Percentiles rank a stretch among this genome's conserved stretches.
Conservation (phyloP, 1,284 basidiomycete genomes). For the Fomitopsis pinicola region DNA sequence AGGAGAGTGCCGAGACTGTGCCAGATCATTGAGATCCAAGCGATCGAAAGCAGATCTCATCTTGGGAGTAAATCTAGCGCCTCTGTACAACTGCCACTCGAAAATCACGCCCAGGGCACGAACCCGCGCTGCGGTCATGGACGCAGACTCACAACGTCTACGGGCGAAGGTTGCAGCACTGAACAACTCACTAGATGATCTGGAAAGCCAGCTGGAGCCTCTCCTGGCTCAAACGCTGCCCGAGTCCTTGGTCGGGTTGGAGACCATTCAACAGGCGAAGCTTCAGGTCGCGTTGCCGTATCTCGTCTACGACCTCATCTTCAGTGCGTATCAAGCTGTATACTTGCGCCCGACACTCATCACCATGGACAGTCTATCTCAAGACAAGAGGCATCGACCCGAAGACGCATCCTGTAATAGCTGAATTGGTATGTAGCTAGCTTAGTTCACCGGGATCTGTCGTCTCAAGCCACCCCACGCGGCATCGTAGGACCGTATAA, state of each 20-base stretch:
- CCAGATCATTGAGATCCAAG: too few species aligned
- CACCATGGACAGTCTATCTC: conserved; percentile 57
- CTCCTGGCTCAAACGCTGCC: conserved; percentile 60
- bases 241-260: conserved; percentile 58
- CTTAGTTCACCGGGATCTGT: too few species aligned
- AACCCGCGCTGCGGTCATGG: conserved; percentile 18
- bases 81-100: conserved; percentile 17
- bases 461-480: background rate
- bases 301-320: conserved; percentile 78
- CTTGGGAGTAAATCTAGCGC: too few species aligned
- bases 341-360: background rate
- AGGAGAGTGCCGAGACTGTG: too few species aligned
- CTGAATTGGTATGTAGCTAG: conserved; percentile 55
- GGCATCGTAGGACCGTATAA: conserved; percentile 59
- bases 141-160: conserved; percentile 51
- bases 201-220: conserved; percentile 61
- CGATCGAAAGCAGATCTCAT: too few species aligned
- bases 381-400: conserved; percentile 76
- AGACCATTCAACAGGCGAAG: conserved; percentile 77
- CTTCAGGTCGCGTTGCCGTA: conserved; percentile 72
- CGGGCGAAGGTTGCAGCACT: conserved; percentile 49
- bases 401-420: conserved; percentile 67
- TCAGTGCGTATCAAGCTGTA: conserved; percentile 46
- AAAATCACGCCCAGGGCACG: background rate
- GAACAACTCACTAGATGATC: conserved; percentile 54